Evolutionary conservation across 2,329 filamentous ascomycete species (phyloP), one percentile per base, ranked within the genome.

Genomic region (Nectriaceae sp.): DNA sequence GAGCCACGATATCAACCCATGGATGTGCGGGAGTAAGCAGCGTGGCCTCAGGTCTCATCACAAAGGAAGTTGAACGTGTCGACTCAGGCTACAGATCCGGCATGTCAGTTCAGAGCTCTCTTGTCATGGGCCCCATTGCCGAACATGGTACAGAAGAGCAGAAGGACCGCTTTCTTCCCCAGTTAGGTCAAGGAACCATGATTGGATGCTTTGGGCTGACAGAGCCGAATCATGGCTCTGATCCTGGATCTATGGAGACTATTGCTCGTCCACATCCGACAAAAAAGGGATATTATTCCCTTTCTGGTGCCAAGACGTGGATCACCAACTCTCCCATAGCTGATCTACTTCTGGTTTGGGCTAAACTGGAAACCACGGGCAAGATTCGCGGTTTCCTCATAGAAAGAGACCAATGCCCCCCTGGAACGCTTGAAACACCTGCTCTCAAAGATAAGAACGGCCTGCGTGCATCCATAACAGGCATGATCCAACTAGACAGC

Each of bases 401-500:
- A 24, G 91, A 97, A 71, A 82, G 93, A 59, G 83, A 84, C 58
- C 80, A 90, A 58, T 96, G 91, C 64, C 91, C 92, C 2, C 78
- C 89, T 0, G 93, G 94, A 3, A 95, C 92, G 1, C 78, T 97
- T 11, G 90, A 94, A 69, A 99, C 94, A 5, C 94, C 94, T 1
- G 75, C 88, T 11, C 87, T 99, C 69, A 95, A 94, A 76, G 84
- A 97, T 75, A 99, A 99, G 80, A 97, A 89, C 53, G 94, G 92
- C 2, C 82, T 99, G 24, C 82, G 94, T 49, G 94, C 94, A 11
- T 96, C 90, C 11, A 88, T 97, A 55, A 99, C 94, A 1, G 94
- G 94, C 48, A 97, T 97, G 94, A 97, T 99, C 57, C 91, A 96
- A 60, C 80, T 99, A 65, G 93, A 97, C 56, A 84, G 88, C 54